A percentile compares a stretch with the other conserved stretches of the same genome.
Evolutionary conservation across 306 rosid species (phyloP).

Genomic region (Acacia confusa): DNA sequence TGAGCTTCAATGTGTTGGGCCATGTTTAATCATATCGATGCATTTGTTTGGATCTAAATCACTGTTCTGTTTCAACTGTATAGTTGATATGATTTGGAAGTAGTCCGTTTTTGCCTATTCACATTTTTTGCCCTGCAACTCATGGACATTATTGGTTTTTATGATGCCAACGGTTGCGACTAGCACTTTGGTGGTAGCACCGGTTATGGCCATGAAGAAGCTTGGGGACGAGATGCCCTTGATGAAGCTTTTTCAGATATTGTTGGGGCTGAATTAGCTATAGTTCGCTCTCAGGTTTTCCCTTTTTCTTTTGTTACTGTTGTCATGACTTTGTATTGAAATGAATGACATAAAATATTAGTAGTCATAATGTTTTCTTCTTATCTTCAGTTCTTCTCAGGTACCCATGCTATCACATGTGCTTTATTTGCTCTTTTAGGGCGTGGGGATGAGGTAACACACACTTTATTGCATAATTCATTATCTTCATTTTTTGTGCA

Average conservation of each 20-base stretch:
- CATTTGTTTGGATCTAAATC: slow-evolving; percentile 13
- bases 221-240: slow-evolving; percentile 95
- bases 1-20: background rate
- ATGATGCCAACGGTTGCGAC: slow-evolving; percentile 21
- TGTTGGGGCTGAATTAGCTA: slow-evolving; percentile 87
- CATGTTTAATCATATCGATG: background rate
- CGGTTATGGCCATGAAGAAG: slow-evolving; percentile 98
- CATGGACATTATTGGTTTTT: slow-evolving; percentile 9
- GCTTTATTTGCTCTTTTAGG: slow-evolving; percentile 80
- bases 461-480: slow-evolving; percentile 10
- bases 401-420: slow-evolving; percentile 95
- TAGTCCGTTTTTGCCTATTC: background rate
- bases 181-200: slow-evolving; percentile 93
- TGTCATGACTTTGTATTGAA: slow-evolving; percentile 12
- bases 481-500: slow-evolving; percentile 28
- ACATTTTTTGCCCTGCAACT: background rate
- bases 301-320: slow-evolving; percentile 26
- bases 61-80: background rate
- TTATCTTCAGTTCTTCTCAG: slow-evolving; percentile 83
- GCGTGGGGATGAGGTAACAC: slow-evolving; percentile 90
- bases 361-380: slow-evolving; percentile 27
- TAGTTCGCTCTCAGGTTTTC: slow-evolving; percentile 89
- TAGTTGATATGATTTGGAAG: background rate
- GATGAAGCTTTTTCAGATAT: slow-evolving; percentile 92
- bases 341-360: background rate